Base-by-base conservation (phyloP, 2,329 filamentous ascomycete genomes). In the Fragosphaeria purpurea region DNA sequence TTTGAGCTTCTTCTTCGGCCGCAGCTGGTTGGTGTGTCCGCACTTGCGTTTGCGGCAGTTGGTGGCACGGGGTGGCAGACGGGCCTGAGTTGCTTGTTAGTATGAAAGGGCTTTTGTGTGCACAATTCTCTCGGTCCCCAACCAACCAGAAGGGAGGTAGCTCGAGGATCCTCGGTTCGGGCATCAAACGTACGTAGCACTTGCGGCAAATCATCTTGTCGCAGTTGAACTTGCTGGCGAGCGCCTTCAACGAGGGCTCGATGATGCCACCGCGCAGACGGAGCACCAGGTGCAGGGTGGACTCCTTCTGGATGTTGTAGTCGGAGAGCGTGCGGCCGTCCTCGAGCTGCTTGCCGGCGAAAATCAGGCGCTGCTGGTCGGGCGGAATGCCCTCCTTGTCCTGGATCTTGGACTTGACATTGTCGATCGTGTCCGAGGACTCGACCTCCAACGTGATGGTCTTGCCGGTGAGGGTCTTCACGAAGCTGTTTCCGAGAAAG, bases 11-110 rank as follows among this genome's bases (percentile, higher is more conserved):
- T 98, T 98, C 91, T 98, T 98, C 75, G 93, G 93, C 77, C 93
- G 88, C 72, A 98, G 88, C 85, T 98, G 93, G 88, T 97, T 97
- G 79, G 86, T 94, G 86, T 97, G 93, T 60, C 91, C 93, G 77
- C 91, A 97, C 85, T 97, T 97, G 80, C 90, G 90, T 89, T 97
- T 97, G 69, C 90, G 83, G 88, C 93, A 98, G 87, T 98, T 98
- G 82, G 91, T 96, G 67, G 93, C 93, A 83, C 93, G 88, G 63
- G 91, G 91, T 62, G 91, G 91, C 60, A 97, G 89, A 73, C 91
- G 90, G 58, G 80, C 80, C 56, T 58, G 34, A 22, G 13, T 22
- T 22, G 22, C 22, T 22, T 22, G 22, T 22, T 22, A 22, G 22
- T 22, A 22, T 22, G 22, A 6, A 7, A 22, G 9, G 52, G 57